Conservation (phyloP, 805 yeast genomes). For the Sugiyamaella marilandica region DNA sequence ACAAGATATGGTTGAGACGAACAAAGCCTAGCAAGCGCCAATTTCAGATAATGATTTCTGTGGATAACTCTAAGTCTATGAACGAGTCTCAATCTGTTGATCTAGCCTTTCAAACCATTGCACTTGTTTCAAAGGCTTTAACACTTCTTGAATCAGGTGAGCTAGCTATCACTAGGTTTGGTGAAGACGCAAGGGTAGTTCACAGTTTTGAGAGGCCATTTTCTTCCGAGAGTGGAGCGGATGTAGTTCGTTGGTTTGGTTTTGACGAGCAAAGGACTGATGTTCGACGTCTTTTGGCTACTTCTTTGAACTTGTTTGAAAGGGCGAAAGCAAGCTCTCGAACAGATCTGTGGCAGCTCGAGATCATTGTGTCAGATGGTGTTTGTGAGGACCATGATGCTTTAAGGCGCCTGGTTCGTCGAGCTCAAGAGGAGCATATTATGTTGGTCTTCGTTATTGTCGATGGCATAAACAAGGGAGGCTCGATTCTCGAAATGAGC, state of each 20-base stretch:
- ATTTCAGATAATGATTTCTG: constrained; percentile 95
- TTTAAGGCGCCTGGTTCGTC: constrained; percentile 76
- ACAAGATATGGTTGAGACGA: constrained; percentile 96
- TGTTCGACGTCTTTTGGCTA: constrained; percentile 64
- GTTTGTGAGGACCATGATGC: constrained; percentile 92
- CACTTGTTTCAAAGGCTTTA: constrained; percentile 87
- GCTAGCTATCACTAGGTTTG: constrained; percentile 83
- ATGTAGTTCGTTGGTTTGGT: constrained; percentile 79
- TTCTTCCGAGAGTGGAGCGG: constrained; percentile 76
- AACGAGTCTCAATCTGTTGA: constrained; percentile 86
- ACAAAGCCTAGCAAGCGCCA: constrained; percentile 96
- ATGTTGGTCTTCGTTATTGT: constrained; percentile 94
- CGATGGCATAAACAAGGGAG: constrained; percentile 76
- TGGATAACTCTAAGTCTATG: constrained; percentile 98
- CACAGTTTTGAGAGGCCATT: constrained; percentile 89
- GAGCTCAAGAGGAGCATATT: constrained; percentile 84
- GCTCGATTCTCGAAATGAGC: constrained; percentile 89
- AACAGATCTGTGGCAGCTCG: constrained; percentile 82
- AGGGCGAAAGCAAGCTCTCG: constrained; percentile 41
- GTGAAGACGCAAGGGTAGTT: constrained; percentile 74
- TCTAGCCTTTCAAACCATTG: constrained; percentile 90
- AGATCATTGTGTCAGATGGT: constrained; percentile 93
- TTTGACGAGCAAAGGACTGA: constrained; percentile 88
- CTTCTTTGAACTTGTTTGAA: constrained; percentile 69
- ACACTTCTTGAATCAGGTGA: constrained; percentile 95